Base-by-base conservation (phyloP, 1,284 basidiomycete genomes). In the Mrakiaceae sp. region DNA sequence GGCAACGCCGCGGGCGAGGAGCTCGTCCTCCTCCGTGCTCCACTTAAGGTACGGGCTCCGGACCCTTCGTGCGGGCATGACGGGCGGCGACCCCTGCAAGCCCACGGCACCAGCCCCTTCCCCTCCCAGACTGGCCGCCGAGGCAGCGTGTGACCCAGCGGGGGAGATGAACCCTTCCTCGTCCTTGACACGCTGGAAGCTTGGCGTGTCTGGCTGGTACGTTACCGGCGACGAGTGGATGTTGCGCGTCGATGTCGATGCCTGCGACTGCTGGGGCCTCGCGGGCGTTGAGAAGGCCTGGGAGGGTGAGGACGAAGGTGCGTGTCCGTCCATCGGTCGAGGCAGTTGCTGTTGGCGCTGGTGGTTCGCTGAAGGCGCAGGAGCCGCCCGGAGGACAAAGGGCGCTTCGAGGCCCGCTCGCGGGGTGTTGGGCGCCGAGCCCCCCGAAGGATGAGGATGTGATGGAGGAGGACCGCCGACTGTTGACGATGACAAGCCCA, bases 31-130 rank as follows among this genome's bases (percentile, higher is more conserved):
- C 58, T 78, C 77, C 52, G 72, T 75, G 12, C 71, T 77, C 77
- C 76, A 77, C 57, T 78, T 77, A 54, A 77, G 69, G 58, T 78
- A 78, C 4, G 76, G 76, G 66, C 76, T 78, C 39, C 76, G 40
- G 5, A 64, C 60, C 51, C 67, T 46, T 27, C 49, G 58, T 7
- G 67, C 55, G 3, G 65, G 65, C 51, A 59, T 55, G 42, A 46
- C 50, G 5, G 48, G 40, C n/a, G 61, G 16, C 6, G 44, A 40
- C 42, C 14, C 9, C 8, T 63, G 39, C 42, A 46, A 6, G 10
- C 11, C 5, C 54, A 42, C 3, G 8, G 42, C 40, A 39, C 43
- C 43, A 27, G 27, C 27, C 27, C 27, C 27, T 27, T 27, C 27
- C 2, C 27, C 27, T 27, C 27, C 27, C 27, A 27, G 27, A 27